Evolutionary conservation across 2,329 filamentous ascomycete genomes (phyloP), one percentile per base, ranked within the genome.

Genomic region (Hirsutella thompsonii): DNA sequence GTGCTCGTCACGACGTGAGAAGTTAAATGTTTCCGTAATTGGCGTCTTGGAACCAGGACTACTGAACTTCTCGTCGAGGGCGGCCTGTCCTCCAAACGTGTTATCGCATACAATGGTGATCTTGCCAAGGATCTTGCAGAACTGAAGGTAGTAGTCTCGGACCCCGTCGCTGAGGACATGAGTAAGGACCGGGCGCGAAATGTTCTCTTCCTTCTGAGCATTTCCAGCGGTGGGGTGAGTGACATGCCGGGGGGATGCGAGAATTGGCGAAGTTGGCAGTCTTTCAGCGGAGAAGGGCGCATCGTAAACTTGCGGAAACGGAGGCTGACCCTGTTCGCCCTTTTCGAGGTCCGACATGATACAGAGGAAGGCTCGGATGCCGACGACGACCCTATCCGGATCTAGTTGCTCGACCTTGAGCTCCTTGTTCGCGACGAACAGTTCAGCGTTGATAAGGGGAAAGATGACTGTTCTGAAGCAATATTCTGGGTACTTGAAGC

Each of bases 41-140:
- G 93, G 92, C 0, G 92, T 98, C 60, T 96, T 96, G 0, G 92
- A 89, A 0, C 84, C 83, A 8, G 83, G 77, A 36, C 83, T 80
- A 45, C 76, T 84, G 56, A 96, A 94, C 55, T 95, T 96, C 59
- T 98, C 93, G 54, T 98, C 92, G 37, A 96, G 63, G 0, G 87
- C 86, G 26, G 90, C 92, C 63, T 98, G 92, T 1, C 92, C 92
- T 39, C 92, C 93, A 63, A 98, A 98, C 0, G 90, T 84, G 52
- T 94, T 92, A 59, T 98, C 92, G 60, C 92, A 98, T 28, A 96
- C 81, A 36, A 96, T 83, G 2, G 89, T 94, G 42, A 98, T 93
- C 57, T 94, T 93, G 20, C 90, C 92, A 8, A 98, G 67, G 20
- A 98, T 90, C 57, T 94, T 87, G 56, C 90, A 96, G 52, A 98